Evolutionary conservation across 2,329 filamentous ascomycete genomes (phyloP), one percentile per base, ranked within the genome.

Genomic region (Myriosclerotinia duriaeana): DNA sequence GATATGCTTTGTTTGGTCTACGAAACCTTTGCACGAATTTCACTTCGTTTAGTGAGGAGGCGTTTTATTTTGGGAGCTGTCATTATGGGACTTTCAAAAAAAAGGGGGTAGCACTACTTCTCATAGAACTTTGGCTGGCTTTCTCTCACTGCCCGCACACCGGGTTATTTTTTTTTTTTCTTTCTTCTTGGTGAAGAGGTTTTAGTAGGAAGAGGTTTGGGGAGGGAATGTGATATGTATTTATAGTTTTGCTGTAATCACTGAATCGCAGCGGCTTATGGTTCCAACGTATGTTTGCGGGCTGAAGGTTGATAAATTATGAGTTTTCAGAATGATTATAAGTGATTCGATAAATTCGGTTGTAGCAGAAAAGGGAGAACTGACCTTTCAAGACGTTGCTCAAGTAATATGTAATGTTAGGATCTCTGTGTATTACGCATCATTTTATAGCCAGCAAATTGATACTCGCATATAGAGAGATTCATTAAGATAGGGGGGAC

Each of bases 11-110:
- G 54, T 53, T 55, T 69, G 58, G 69, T 66, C 54, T 67, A 63
- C 42, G 44, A 66, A 61, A 56, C 56, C n/a, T 65, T 65, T 53
- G 63, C 59, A 72, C 60, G 69, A 68, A 67, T 62, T 68, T 48
- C 48, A 44, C 36, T 48, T 63, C 56, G 50, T 50, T 53, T 53
- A 68, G 66, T 61, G 70, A 53, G 58, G 69, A 65, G 72, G 72
- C 70, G 72, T 71, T 60, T 36, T 70, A 60, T 42, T 60, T 34
- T 64, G 53, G 68, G 65, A 62, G 67, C 54, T 66, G 40, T 58
- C 69, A 48, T 59, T 65, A 64, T 67, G 46, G 54, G 46, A 36
- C 65, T 59, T 62, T 52, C 50, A 56, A 56, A 62, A 58, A 58
- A 70, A 69, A 70, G 63, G 64, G 69, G 64, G 66, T 65, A 56